phyloP scores from a whole-genome alignment of 257 asterid genomes.

The Capsicum baccatum region DNA sequence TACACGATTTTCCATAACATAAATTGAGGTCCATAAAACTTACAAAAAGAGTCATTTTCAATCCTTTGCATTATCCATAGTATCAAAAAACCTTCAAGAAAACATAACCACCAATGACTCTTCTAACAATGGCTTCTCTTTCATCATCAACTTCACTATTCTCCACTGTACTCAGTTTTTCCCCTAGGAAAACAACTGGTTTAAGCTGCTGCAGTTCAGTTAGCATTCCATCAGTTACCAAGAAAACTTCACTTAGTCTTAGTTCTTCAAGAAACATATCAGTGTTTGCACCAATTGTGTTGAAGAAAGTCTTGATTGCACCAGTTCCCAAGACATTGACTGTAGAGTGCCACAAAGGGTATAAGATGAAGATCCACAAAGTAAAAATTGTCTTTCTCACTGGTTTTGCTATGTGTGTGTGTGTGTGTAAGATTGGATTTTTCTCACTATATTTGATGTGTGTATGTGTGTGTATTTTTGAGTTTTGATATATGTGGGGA shows the following conservation, averaged over 20 bases:
- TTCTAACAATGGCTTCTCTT: constrained; percentile 38
- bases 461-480: background rate
- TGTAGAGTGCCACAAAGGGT: constrained; percentile 64
- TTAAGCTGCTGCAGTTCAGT: constrained; percentile 39
- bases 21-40: background rate
- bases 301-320: constrained; percentile 32
- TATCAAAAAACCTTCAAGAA: background rate
- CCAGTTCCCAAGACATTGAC: constrained; percentile 45
- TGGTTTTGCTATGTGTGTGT: constrained; percentile 29
- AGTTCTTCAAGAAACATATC: constrained; percentile 59
- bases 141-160: constrained; percentile 29
- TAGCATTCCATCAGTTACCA: constrained; percentile 40
- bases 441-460: no score
- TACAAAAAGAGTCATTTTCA: background rate
- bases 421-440: background rate
- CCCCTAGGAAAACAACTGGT: constrained; percentile 39
- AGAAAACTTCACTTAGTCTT: constrained; percentile 49
- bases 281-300: constrained; percentile 53
- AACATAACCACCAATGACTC: background rate
- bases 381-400: background rate
- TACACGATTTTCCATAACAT: background rate
- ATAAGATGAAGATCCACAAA: constrained; percentile 40
- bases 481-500: background rate
- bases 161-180: constrained; percentile 11
- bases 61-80: constrained; percentile 29